Evolutionary conservation across 2,329 filamentous ascomycete genomes (phyloP).

Genomic region (Curvularia sp.): DNA sequence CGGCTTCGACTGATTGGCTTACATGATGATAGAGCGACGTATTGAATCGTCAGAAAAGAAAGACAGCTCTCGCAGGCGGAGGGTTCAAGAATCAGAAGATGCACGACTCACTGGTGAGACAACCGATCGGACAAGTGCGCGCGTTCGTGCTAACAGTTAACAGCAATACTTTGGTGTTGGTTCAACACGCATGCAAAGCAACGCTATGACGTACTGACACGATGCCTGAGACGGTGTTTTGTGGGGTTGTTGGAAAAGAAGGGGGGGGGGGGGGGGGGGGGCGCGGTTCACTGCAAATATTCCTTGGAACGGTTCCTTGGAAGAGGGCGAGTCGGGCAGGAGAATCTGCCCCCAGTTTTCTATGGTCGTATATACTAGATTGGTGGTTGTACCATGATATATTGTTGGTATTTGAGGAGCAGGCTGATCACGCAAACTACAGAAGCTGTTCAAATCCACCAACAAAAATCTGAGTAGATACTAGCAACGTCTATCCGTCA

Average conservation of each 20-base stretch:
- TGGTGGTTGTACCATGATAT: no score
- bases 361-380: no score
- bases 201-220: not conserved
- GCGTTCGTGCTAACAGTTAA: not conserved
- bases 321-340: no score
- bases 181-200: not conserved
- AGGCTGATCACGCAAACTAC: no score
- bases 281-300: no score
- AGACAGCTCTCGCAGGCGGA: not conserved
- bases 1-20: not conserved
- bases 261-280: no score
- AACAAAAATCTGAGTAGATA: no score
- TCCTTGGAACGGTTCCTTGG: no score
- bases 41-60: not conserved
- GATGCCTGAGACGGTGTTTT: not conserved
- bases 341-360: no score
- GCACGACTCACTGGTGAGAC: not conserved
- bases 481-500: no score
- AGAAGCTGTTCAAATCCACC: no score
- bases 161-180: not conserved
- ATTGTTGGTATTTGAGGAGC: no score
- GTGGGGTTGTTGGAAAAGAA: not conserved
- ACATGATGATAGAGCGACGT: not conserved
- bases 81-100: not conserved
- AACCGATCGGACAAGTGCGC: not conserved